Base-by-base conservation (phyloP, 1,284 basidiomycete genomes). In the Peniophora sp. region DNA sequence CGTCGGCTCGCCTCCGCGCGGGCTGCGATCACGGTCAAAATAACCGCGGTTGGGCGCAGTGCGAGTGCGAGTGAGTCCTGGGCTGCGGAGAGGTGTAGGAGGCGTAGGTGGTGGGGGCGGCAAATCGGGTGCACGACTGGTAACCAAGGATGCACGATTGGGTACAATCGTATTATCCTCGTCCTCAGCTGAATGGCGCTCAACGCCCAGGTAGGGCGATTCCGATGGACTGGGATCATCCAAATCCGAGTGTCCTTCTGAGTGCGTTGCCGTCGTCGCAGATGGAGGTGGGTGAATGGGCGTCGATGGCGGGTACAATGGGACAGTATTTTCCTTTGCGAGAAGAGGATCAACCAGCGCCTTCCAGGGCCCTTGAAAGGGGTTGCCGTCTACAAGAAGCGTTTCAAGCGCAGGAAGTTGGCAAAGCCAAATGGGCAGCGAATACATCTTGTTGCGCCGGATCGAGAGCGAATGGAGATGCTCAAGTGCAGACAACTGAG, bases 401-500 rank as follows among this genome's bases (percentile, higher is more conserved):
- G 85, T 87, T 65, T 96, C 91, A 47, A 99, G 76, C 37, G 81
- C 79, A 17, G 81, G 76, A 27, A 99, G 75, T 32, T 89, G 79
- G 64, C 90, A 92, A 42, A 99, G 75, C 96, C 97, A 99, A 54
- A 88, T 83, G 3, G 96, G 96, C 24, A 99, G 75, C n/a, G 85
- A 80, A 57, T 90, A 78, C 61, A 99, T 75, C 62, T 87, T 86
- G 69, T 99, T 99, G 60, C 85, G 74, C 51, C 94, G 83, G 47
- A 96, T 73, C 62, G 91, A 93, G 52, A 97, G 77, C 3, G 91
- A 92, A 62, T 94, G 90, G 48, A 97, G 73, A 57, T 80, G 81
- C 60, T 83, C 79, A 17, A 93, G 73, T 50, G 81, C 73, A 47
- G 74, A 74, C 47, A 94, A 70, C 45, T 83, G 73, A 52, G 80